These are phyloP conservation scores for Hirschfeldia incana DNA, from an alignment of 345 rosid genomes.

Conservation along the genomic window DNA sequence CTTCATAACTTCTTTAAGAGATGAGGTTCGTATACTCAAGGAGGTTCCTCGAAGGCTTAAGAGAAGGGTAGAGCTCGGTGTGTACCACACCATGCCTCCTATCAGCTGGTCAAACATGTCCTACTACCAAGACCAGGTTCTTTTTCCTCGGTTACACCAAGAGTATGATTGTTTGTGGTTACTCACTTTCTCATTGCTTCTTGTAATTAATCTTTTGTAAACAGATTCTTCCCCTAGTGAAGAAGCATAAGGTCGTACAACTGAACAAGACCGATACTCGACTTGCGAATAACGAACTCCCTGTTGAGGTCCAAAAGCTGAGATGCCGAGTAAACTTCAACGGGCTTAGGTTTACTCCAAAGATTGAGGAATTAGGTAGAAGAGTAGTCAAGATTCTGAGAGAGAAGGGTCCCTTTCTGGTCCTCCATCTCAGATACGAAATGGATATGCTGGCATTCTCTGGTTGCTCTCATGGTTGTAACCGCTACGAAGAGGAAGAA, in stretches of 20 bases:
- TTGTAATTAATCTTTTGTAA: background rate
- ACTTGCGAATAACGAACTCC: slow-evolving; percentile 80
- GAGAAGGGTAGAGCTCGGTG: slow-evolving; percentile 59
- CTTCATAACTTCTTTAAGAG: slow-evolving; percentile 79
- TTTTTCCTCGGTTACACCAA: background rate
- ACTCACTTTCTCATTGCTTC: slow-evolving; percentile 22
- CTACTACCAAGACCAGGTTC: slow-evolving; percentile 68
- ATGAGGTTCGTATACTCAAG: slow-evolving; percentile 81
- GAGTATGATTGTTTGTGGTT: background rate
- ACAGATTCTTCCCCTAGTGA: slow-evolving; percentile 92
- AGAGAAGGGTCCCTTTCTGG: slow-evolving; percentile 85
- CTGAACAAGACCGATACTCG: slow-evolving; percentile 91
- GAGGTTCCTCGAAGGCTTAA: slow-evolving; percentile 81
- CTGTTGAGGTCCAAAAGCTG: slow-evolving; percentile 80
- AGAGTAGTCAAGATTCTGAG: slow-evolving; percentile 74
- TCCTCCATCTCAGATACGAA: slow-evolving; percentile 94
- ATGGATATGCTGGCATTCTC: slow-evolving; percentile 99
- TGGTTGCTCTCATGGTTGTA: slow-evolving; percentile 95
- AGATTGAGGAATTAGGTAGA: slow-evolving; percentile 89
- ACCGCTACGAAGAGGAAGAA: slow-evolving; percentile 81
- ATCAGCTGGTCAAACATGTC: slow-evolving; percentile 90
- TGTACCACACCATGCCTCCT: slow-evolving; percentile 73
- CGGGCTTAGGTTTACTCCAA: slow-evolving; percentile 85
- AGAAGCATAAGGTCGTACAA: slow-evolving; percentile 80
- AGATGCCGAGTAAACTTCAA: slow-evolving; percentile 90